Conservation (phyloP, 2,329 filamentous ascomycete species). For the Phaeoacremonium minimum region DNA sequence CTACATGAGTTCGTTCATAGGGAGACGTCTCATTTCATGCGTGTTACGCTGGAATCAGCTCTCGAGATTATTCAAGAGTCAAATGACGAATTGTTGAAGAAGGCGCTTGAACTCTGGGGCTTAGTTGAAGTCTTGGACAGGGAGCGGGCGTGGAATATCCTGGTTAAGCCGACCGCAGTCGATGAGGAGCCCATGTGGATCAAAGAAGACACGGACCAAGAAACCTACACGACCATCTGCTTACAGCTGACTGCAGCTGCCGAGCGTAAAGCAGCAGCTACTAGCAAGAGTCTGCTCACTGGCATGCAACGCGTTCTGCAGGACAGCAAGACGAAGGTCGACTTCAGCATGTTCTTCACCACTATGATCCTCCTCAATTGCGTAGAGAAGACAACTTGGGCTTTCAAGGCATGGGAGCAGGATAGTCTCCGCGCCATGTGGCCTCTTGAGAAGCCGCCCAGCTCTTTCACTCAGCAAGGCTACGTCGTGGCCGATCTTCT, state of each 20-base stretch:
- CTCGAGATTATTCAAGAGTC: constrained; percentile 39
- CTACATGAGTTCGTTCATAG: constrained; percentile 53
- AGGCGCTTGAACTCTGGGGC: constrained; percentile 60
- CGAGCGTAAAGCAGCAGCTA: constrained; percentile 57
- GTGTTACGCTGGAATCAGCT: constrained; percentile 50
- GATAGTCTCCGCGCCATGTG: constrained; percentile 54
- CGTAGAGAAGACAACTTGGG: constrained; percentile 65
- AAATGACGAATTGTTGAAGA: constrained; percentile 49
- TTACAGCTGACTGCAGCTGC: constrained; percentile 62
- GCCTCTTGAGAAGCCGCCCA: constrained; percentile 56
- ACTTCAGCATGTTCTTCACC: constrained; percentile 58
- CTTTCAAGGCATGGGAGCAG: constrained; percentile 65
- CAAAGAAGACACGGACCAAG: constrained; percentile 48
- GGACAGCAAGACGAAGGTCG: constrained; percentile 55
- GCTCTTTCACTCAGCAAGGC: constrained; percentile 54
- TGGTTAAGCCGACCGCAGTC: constrained; percentile 38
- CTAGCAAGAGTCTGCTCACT: constrained; percentile 53
- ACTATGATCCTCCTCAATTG: constrained; percentile 61
- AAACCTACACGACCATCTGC: constrained; percentile 57
- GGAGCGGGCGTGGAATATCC: constrained; percentile 57
- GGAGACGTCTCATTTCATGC: constrained; percentile 57
- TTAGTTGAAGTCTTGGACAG: constrained; percentile 62
- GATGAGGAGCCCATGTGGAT: constrained; percentile 39
- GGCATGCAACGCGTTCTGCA: constrained; percentile 58
- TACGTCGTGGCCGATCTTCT: constrained; percentile 54